These are phyloP conservation scores for Hypomontagnella monticulosa DNA, from an alignment of 495 filamentous ascomycete species.

Conservation along the genomic window DNA sequence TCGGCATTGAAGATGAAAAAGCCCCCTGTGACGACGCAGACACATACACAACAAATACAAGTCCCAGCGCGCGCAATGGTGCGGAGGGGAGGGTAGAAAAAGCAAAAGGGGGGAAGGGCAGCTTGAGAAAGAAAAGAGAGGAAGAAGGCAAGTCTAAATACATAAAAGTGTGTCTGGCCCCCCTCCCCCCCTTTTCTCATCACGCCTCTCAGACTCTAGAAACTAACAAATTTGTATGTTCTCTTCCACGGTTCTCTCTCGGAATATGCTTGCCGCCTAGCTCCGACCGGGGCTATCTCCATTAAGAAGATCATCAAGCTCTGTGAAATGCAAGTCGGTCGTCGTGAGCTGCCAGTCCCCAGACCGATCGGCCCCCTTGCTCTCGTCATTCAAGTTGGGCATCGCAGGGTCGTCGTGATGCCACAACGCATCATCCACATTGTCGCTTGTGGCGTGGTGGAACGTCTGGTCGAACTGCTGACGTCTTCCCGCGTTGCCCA, in stretches of 20 bases:
- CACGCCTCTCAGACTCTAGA: not conserved
- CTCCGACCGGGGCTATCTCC: slow-evolving; percentile 33
- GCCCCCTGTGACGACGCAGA: not conserved
- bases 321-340: slow-evolving; percentile 45
- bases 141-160: slow-evolving; percentile 34
- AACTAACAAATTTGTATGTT: not conserved
- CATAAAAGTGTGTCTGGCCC: slow-evolving; percentile 22
- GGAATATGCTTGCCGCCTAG: not conserved
- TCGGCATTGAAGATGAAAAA: not conserved
- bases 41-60: not conserved
- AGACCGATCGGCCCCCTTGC: slow-evolving; percentile 33
- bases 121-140: slow-evolving; percentile 28
- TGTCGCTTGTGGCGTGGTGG: too few relatives aligned
- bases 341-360: slow-evolving; percentile 30
- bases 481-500: slow-evolving; percentile 8
- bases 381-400: slow-evolving; percentile 8
- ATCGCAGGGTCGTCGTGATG: slow-evolving; percentile 34
- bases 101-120: slow-evolving; percentile 23
- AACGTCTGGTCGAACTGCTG: slow-evolving; percentile 10
- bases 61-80: slow-evolving; percentile 8
- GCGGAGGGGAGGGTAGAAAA: slow-evolving; percentile 10
- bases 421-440: slow-evolving; percentile 24
- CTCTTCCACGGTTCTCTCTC: not conserved
- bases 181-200: not conserved
- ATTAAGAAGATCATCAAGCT: slow-evolving; percentile 41